Percentiles rank a stretch among this genome's conserved stretches.
These are phyloP conservation scores for Berberis vulgaris DNA, from an alignment of 164 flowering plant species.

Conservation along the genomic window DNA sequence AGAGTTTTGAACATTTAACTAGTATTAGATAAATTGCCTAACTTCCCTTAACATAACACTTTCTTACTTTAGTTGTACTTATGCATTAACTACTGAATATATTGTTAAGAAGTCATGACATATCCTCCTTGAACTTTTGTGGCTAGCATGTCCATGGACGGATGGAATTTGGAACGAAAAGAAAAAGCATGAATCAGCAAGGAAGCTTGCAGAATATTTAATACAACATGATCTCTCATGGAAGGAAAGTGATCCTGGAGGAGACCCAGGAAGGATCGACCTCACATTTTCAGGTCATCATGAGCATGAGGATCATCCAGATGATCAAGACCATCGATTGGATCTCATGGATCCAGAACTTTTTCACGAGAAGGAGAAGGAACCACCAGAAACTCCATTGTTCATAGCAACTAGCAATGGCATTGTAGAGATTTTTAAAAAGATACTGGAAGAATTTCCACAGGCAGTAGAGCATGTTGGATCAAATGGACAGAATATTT, in stretches of 20 bases:
- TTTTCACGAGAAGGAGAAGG: not conserved
- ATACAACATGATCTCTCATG: not conserved
- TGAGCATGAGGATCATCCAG: too few species aligned
- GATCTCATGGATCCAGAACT: too few species aligned
- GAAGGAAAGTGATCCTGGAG: not conserved
- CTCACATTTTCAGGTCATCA: too few species aligned
- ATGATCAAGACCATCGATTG: too few species aligned
- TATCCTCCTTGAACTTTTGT: not conserved
- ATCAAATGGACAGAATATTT: not conserved
- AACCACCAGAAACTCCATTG: not conserved
- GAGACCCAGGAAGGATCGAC: not conserved
- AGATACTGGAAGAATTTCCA: not conserved
- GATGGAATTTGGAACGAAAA: not conserved
- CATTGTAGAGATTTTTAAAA: not conserved
- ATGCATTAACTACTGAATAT: too few species aligned
- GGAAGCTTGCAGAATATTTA: not conserved
- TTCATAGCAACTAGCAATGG: not conserved
- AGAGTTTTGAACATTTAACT: too few species aligned
- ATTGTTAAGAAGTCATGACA: not conserved
- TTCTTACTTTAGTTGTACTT: too few species aligned
- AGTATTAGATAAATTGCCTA: too few species aligned
- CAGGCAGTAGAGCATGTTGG: slow-evolving; percentile 2
- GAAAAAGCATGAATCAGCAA: not conserved
- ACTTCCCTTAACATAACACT: too few species aligned
- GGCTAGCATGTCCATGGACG: not conserved